Conservation (phyloP, 331 rosid species). For the Quercus tomentella region DNA sequence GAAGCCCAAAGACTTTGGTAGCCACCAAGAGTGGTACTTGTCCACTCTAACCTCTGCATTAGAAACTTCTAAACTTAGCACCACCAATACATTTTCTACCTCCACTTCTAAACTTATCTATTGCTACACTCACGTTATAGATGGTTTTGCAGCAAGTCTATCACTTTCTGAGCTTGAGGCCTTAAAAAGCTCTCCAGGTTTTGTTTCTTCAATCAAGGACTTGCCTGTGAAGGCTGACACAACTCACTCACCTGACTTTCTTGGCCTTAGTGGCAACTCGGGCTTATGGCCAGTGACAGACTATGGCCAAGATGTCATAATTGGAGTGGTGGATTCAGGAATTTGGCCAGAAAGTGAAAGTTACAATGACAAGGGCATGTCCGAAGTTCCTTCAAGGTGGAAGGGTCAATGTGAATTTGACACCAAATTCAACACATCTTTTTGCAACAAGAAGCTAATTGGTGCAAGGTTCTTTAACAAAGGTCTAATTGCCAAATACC, state of each 20-base stretch:
- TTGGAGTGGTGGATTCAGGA: slow-evolving; percentile 79
- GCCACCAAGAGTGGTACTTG: slow-evolving; percentile 52
- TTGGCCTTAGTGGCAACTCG: slow-evolving; percentile 35
- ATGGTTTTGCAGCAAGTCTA: slow-evolving; percentile 68
- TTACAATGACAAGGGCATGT: slow-evolving; percentile 46
- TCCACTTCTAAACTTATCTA: slow-evolving; percentile 46
- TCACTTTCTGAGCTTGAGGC: slow-evolving; percentile 51
- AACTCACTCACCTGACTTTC: slow-evolving; percentile 58
- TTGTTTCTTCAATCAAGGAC: slow-evolving; percentile 44
- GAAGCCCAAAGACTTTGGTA: slow-evolving; percentile 65
- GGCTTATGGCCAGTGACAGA: slow-evolving; percentile 55
- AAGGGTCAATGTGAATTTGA: slow-evolving; percentile 59
- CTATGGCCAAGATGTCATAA: slow-evolving; percentile 52
- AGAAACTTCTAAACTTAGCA: neutral
- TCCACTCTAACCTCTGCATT: slow-evolving; percentile 35
- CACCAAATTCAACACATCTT: slow-evolving; percentile 19
- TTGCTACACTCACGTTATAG: slow-evolving; percentile 48
- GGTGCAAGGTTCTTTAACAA: slow-evolving; percentile 61
- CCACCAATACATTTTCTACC: neutral
- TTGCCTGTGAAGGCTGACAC: slow-evolving; percentile 43
- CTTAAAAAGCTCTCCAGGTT: slow-evolving; percentile 49
- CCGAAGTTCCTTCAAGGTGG: slow-evolving; percentile 56
- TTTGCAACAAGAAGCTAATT: too few relatives aligned
- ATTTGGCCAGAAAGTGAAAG: slow-evolving; percentile 82
- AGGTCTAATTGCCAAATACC: slow-evolving; percentile 33